Base-by-base conservation (phyloP, 179 eudicot species). In the Actinidia polygama region DNA sequence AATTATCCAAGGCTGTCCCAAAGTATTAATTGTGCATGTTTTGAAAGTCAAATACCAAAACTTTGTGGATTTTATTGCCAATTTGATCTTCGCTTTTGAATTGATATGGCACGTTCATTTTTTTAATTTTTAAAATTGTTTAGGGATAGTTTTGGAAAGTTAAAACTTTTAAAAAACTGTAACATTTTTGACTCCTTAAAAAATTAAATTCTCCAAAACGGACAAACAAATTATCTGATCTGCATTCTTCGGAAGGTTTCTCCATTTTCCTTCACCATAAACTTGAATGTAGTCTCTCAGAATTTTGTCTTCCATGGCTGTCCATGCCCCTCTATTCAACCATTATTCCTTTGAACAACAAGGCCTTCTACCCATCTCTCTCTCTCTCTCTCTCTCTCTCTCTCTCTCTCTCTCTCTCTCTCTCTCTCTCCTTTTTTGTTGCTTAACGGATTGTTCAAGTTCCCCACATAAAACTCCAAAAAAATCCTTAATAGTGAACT, bases 191-290 rank as follows among this genome's bases (percentile, higher is more conserved):
- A 30, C 2, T 30, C 36, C 2, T 30, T 2, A 30, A 30, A 30
- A 30, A 30, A 30, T 30, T 30, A 30, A 30, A 30, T 30, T 30
- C 1, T 30, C 2, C 2, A 30, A 30, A 30, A 30, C 1, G 36
- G 36, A 30, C 36, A 30, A 30, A 30, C 36, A 30, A 30, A 30
- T 30, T 30, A 30, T 30, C 36, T 30, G 2, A 30, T 30, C 36
- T 68, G 82, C 82, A 18, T 53, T 79, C 10, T 53, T 18, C 36
- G 82, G 62, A 68, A 79, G 82, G 40, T 40, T 80, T 68, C 82
- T 69, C 82, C 82, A 80, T 68, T 70, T 80, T 18, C 82, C 82
- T 68, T 80, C 82, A 2, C 82, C 82, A 53, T 80, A 75, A 36
- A 70, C 44, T 15, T 54, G 30, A 11, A 80, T 53, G 76, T 80